Evolutionary conservation across 1,284 basidiomycete species (phyloP), one percentile per base, ranked within the genome.

Genomic region (Caloboletus firmus): DNA sequence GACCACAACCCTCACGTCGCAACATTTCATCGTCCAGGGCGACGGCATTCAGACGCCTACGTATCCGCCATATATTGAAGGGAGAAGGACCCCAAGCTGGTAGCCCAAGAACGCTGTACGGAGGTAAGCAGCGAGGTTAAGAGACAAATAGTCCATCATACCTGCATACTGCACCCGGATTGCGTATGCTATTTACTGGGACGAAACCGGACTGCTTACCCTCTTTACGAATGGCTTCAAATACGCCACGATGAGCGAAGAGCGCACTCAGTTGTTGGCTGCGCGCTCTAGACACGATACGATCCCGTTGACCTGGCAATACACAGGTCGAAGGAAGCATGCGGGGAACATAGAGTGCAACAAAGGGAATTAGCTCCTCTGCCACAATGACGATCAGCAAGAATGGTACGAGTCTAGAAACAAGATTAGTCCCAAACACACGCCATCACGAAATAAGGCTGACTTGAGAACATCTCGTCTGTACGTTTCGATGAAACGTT

Each of bases 241-340:
- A 79, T 65, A 57, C 66, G 13, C 51, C 57, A 46, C 66, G 72
- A 63, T 69, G 22, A 58, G 42, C 11, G 68, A 66, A 55, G 62
- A 75, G 37, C 62, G 68, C 46, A 67, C 54, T 20, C 72, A 76
- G 55, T 56, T 80, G 76, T 51, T 82, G 82, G 54, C 79, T 76
- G n/a, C 79, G 78, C 41, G 79, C 78, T 67, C 85, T 84, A 30
- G 75, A 70, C 45, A 81, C 78, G 45, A 93, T 92, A 42, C 89
- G 82, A 36, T 82, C 80, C 39, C 80, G 81, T 73, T 95, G 92
- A 26, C 86, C 86, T 0, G 92, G 90, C n/a, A 95, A 78, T 54
- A 94, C 79, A 65, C 91, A 93, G 3, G 92, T 94, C 4, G 91
- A 93, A 1, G 92, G 92, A 31, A 95, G 82, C 73, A 93, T 80